Conservation (phyloP, 768 basidiomycete species). For the Mycena maculata region DNA sequence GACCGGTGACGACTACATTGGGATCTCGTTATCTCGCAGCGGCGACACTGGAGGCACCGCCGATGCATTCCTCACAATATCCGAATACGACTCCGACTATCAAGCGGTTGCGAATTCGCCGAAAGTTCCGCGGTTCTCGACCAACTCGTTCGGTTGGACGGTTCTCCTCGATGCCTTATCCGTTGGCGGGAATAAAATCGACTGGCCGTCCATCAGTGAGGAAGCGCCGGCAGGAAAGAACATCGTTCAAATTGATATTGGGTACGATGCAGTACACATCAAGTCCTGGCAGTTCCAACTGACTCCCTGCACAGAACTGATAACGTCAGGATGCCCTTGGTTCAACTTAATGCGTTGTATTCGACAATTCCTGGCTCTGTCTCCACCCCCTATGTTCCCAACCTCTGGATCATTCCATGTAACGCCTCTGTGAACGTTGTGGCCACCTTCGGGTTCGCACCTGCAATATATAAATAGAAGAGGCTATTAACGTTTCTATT, state of each 20-base stretch:
- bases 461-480: no score
- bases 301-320: not conserved
- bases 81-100: conserved; percentile 29
- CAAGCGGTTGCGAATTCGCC: conserved; percentile 25
- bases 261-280: not conserved
- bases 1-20: conserved; percentile 25
- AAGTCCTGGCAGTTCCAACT: not conserved
- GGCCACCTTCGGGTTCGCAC: conserved; percentile 24
- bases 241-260: conserved; percentile 27
- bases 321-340: conserved; percentile 26
- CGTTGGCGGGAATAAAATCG: conserved; percentile 27
- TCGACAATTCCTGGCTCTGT: conserved; percentile 30
- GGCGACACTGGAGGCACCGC: conserved; percentile 27
- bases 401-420: conserved; percentile 32
- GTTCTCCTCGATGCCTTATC: conserved; percentile 21
- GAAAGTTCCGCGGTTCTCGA: conserved; percentile 19
- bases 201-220: conserved; percentile 23
- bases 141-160: conserved; percentile 26
- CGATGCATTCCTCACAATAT: conserved; percentile 32
- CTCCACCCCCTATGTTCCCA: conserved; percentile 7
- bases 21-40: conserved; percentile 27
- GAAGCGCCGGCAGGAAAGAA: conserved; percentile 27
- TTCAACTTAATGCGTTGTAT: conserved; percentile 18
- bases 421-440: conserved; percentile 21
- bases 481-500: no score